These are phyloP conservation scores for Aspergillus aculeatus DNA, from an alignment of 2,329 filamentous ascomycete species.

Conservation along the genomic window DNA sequence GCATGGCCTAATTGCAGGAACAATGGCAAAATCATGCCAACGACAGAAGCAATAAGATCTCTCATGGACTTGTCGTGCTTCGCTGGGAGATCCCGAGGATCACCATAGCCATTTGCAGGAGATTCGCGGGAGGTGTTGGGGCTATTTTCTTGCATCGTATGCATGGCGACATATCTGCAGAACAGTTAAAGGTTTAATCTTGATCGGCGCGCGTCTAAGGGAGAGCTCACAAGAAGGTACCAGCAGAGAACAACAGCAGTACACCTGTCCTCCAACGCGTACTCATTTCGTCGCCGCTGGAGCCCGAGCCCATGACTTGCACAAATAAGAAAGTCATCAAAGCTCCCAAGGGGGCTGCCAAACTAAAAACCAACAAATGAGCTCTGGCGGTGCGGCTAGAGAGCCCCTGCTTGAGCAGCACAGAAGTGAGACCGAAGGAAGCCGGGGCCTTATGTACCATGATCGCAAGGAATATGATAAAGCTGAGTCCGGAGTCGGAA, in stretches of 20 bases:
- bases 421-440: slow-evolving; percentile 88
- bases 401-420: slow-evolving; percentile 85
- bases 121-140: slow-evolving; percentile 33
- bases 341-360: slow-evolving; percentile 85
- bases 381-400: slow-evolving; percentile 80
- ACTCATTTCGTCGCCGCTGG: slow-evolving; percentile 52
- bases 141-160: slow-evolving; percentile 83
- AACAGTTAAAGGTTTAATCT: slow-evolving; percentile 15
- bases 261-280: slow-evolving; percentile 89
- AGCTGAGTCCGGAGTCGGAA: slow-evolving; percentile 72
- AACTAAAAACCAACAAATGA: slow-evolving; percentile 85
- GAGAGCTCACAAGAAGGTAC: slow-evolving; percentile 81
- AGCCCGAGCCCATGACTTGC: slow-evolving; percentile 62
- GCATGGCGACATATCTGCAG: slow-evolving; percentile 90
- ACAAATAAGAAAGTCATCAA: slow-evolving; percentile 79
- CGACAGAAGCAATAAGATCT: slow-evolving; percentile 47
- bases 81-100: slow-evolving; percentile 35
- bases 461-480: slow-evolving; percentile 93
- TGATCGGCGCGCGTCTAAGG: neutral
- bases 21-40: slow-evolving; percentile 49
- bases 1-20: slow-evolving; percentile 50
- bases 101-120: slow-evolving; percentile 44
- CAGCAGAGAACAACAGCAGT: slow-evolving; percentile 88
- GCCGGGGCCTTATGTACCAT: slow-evolving; percentile 98
- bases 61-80: slow-evolving; percentile 44